Conservation (phyloP, 148 eudicot genomes). For the Salicornia ramosissima region DNA sequence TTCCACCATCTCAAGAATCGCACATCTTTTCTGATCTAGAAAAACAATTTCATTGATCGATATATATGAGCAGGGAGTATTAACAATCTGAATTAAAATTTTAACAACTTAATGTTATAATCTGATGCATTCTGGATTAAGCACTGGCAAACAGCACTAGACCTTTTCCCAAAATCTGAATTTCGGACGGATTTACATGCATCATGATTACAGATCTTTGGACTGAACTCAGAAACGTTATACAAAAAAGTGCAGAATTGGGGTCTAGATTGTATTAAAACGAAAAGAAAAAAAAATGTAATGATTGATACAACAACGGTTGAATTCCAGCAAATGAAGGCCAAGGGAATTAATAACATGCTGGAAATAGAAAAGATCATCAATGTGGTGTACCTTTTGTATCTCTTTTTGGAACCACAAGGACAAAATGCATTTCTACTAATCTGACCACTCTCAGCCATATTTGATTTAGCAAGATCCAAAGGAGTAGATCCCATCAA, state of each 20-base stretch:
- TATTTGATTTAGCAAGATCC: conserved; percentile 66
- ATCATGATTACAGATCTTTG: too few relatives aligned
- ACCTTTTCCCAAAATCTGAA: too few relatives aligned
- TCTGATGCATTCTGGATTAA: background rate
- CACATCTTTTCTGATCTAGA: background rate
- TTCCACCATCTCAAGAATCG: background rate
- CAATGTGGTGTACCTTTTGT: conserved; percentile 51
- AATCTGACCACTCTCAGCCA: conserved; percentile 89
- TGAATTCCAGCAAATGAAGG: background rate
- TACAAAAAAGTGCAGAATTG: too few relatives aligned
- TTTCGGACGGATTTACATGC: background rate
- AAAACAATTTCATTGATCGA: too few relatives aligned
- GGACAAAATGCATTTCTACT: conserved; percentile 84
- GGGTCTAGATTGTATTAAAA: too few relatives aligned
- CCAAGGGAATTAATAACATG: too few relatives aligned
- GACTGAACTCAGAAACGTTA: too few relatives aligned
- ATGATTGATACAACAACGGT: too few relatives aligned
- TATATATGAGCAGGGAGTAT: too few relatives aligned
- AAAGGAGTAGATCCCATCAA: conserved; percentile 67
- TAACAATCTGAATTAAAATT: too few relatives aligned
- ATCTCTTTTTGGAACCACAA: conserved; percentile 81
- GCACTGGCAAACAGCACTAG: background rate
- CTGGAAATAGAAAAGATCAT: background rate
- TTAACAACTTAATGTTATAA: too few relatives aligned
- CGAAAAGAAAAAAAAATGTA: too few relatives aligned